Percentiles rank a stretch among this genome's conserved stretches.
These are phyloP conservation scores for Cajanus cajan DNA, from an alignment of 306 rosid genomes.

Conservation along the genomic window DNA sequence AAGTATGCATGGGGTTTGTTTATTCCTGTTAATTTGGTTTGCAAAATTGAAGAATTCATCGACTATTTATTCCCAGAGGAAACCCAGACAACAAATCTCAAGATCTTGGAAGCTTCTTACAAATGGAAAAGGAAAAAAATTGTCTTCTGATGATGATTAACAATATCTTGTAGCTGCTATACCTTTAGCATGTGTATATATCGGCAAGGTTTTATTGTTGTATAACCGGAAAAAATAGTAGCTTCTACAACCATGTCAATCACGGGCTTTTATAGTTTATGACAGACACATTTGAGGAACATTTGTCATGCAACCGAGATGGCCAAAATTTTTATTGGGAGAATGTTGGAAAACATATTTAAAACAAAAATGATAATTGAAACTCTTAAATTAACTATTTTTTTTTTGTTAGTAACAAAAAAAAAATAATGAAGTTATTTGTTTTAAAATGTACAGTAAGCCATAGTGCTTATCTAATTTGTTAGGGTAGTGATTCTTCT, in stretches of 20 bases:
- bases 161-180: neutral
- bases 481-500: no score
- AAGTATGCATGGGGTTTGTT: no score
- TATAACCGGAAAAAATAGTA: neutral
- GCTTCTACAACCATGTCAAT: constrained; percentile 9
- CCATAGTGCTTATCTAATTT: no score
- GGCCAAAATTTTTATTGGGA: neutral
- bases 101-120: constrained; percentile 95
- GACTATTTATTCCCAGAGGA: constrained; percentile 87
- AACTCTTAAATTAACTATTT: no score
- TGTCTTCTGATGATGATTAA: constrained; percentile 50
- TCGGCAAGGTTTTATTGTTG: neutral
- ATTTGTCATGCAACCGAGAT: neutral
- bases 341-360: neutral
- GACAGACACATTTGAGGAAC: neutral
- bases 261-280: neutral
- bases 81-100: constrained; percentile 80
- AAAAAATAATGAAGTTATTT: no score
- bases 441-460: no score
- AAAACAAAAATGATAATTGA: neutral
- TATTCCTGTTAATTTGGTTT: constrained; percentile 27
- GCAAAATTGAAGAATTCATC: constrained; percentile 80
- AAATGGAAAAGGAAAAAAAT: constrained; percentile 86
- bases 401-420: no score
- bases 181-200: constrained; percentile 23